These are phyloP conservation scores for Loxodes magnus DNA, from an alignment of 73 alveolate genomes.

Conservation along the genomic window DNA sequence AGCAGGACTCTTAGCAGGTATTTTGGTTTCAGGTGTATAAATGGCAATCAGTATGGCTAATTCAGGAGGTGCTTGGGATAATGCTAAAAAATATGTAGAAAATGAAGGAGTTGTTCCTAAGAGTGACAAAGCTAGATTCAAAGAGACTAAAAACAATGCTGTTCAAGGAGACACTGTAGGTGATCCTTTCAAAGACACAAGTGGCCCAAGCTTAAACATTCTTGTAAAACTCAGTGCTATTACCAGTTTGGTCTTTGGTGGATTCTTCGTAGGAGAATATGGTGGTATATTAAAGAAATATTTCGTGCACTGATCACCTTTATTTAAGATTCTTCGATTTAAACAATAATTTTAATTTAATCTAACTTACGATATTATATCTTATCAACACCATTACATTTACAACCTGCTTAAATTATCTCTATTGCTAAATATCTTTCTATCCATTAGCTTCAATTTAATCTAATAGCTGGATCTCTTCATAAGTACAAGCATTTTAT, in stretches of 20 bases:
- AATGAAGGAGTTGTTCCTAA: conserved; percentile 28
- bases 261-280: conserved; percentile 29
- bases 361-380: too few species aligned
- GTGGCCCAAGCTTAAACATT: conserved; percentile 77
- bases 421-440: too few species aligned
- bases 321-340: too few species aligned
- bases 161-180: conserved; percentile 88
- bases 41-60: conserved; percentile 69
- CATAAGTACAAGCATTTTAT: too few species aligned
- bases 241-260: conserved; percentile 68
- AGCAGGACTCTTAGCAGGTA: conserved; percentile 84
- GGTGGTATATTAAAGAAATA: too few species aligned
- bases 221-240: conserved; percentile 76
- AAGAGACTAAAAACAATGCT: conserved; percentile 15
- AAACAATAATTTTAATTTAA: too few species aligned
- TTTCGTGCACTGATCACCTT: too few species aligned
- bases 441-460: too few species aligned
- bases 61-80: conserved; percentile 86
- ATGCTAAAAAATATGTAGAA: conserved; percentile 77
- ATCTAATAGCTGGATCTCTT: too few species aligned
- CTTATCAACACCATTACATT: too few species aligned
- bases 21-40: conserved; percentile 78
- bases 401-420: too few species aligned
- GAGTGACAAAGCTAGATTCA: conserved; percentile 11
- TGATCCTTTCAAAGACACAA: conserved; percentile 87